phyloP scores from a whole-genome alignment of 1,284 basidiomycete species.

The Kwoniella shivajii region DNA sequence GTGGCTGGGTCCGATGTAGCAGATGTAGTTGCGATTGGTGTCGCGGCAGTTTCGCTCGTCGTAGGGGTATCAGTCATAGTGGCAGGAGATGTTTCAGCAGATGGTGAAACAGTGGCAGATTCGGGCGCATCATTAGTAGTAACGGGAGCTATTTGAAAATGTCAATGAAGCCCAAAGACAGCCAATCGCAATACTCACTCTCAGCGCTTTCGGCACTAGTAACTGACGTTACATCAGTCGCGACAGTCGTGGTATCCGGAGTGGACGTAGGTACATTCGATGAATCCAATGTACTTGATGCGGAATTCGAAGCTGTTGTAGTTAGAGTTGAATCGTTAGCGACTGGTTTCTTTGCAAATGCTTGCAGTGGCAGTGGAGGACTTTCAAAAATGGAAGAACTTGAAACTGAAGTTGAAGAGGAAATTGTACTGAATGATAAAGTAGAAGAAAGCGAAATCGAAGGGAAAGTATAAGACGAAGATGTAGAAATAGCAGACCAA shows the following conservation, averaged over 20 bases:
- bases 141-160: background rate
- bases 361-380: background rate
- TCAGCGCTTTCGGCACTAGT: background rate
- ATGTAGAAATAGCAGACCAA: background rate
- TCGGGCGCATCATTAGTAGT: background rate
- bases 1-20: background rate
- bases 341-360: background rate
- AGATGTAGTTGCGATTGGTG: background rate
- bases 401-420: constrained; percentile 6
- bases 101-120: background rate
- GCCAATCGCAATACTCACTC: background rate
- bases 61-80: background rate
- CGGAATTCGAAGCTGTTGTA: constrained; percentile 7
- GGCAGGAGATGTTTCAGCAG: background rate
- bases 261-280: background rate
- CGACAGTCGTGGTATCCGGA: background rate
- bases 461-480: constrained; percentile 4
- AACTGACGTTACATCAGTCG: background rate
- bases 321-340: constrained; percentile 4
- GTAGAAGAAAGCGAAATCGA: constrained; percentile 1
- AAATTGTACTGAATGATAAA: constrained; percentile 1
- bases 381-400: constrained; percentile 4
- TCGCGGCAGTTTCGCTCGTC: background rate
- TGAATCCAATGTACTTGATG: background rate
- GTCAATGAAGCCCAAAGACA: background rate